Evolutionary conservation across 1,284 basidiomycete genomes (phyloP).

Genomic region (Moesziomyces sp.): DNA sequence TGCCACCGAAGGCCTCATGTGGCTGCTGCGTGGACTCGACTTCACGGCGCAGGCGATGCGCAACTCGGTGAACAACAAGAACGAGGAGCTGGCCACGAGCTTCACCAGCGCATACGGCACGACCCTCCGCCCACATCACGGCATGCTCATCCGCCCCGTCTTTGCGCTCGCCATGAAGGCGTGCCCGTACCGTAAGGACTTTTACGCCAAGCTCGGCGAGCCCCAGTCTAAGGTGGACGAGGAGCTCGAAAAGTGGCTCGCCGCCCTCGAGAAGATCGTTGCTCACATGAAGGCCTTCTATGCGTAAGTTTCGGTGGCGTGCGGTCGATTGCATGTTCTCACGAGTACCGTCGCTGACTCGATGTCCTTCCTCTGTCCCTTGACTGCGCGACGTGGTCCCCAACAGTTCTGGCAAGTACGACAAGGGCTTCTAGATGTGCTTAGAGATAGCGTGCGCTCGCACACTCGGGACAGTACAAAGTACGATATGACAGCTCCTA

Average conservation of each 20-base stretch:
- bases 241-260: constrained; percentile 82
- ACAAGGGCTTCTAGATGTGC: constrained; percentile 48
- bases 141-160: constrained; percentile 83
- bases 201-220: constrained; percentile 87
- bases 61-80: constrained; percentile 76
- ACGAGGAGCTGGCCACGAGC: constrained; percentile 78
- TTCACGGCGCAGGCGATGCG: constrained; percentile 90
- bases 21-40: constrained; percentile 87
- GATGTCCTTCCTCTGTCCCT: no score
- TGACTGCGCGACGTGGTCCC: neutral
- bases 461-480: neutral
- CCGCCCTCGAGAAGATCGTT: constrained; percentile 79
- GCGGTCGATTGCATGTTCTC: no score
- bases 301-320: constrained; percentile 42
- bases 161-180: constrained; percentile 97
- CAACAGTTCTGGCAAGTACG: constrained; percentile 50
- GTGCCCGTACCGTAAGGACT: constrained; percentile 88
- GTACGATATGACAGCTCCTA: neutral
- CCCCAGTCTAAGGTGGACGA: constrained; percentile 77
- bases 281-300: constrained; percentile 78
- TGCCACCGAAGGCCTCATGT: constrained; percentile 91
- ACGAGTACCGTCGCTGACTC: no score
- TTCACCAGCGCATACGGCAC: constrained; percentile 86
- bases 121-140: constrained; percentile 87
- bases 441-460: neutral